These are phyloP conservation scores for Raphanus hybrid DNA, from an alignment of 441 rosid genomes.

Conservation along the genomic window DNA sequence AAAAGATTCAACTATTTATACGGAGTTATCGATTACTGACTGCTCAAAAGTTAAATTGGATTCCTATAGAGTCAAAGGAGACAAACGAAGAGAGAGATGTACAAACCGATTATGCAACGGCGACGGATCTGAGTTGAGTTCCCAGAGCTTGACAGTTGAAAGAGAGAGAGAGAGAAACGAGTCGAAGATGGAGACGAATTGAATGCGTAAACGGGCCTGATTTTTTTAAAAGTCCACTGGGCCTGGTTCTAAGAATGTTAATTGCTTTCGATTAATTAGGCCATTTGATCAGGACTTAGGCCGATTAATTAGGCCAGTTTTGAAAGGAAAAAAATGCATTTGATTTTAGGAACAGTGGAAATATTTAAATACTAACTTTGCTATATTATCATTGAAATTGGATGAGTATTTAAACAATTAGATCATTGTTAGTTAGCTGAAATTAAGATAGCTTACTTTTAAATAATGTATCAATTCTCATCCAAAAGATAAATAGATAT, in stretches of 20 bases:
- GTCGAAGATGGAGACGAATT: neutral
- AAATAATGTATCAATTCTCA: neutral
- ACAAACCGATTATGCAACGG: constrained; percentile 4
- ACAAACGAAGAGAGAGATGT: neutral
- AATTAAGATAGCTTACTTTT: neutral
- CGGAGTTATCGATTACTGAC: neutral
- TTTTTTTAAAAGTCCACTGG: neutral
- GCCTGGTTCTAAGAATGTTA: neutral
- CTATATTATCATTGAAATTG: neutral
- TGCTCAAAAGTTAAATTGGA: neutral
- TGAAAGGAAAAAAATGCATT: neutral
- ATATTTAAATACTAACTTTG: neutral
- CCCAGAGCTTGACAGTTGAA: neutral
- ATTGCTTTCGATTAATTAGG: neutral
- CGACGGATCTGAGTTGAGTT: neutral
- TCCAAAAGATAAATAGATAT: neutral
- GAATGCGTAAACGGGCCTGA: neutral
- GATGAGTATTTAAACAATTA: neutral
- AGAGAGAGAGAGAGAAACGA: neutral
- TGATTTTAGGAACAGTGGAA: neutral
- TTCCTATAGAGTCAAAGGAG: neutral
- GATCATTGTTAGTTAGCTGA: neutral
- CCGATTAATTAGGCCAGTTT: neutral
- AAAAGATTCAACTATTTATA: neutral
- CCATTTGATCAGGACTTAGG: neutral